These are phyloP conservation scores for Austroboletus novae-zelandiae DNA, from an alignment of 1,284 basidiomycete genomes.

Conservation along the genomic window DNA sequence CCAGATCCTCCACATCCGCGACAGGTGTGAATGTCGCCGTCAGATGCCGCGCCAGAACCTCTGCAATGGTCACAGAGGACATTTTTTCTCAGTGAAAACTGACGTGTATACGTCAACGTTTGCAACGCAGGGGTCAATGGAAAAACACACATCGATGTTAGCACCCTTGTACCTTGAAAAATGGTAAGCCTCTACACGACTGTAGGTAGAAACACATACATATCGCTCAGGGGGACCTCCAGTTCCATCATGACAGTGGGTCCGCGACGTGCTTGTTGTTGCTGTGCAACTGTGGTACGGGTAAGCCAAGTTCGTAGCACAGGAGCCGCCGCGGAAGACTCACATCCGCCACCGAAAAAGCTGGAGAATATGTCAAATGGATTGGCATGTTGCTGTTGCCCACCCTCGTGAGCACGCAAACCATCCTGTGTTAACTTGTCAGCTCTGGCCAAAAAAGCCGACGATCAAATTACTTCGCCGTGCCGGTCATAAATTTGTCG, in stretches of 20 bases:
- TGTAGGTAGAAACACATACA: slow-evolving; percentile 47
- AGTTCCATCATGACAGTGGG: slow-evolving; percentile 84
- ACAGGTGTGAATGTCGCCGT: slow-evolving; percentile 82
- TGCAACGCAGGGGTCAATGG: not conserved
- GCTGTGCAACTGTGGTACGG: slow-evolving; percentile 16
- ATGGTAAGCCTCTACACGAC: slow-evolving; percentile 10
- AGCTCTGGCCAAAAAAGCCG: not conserved
- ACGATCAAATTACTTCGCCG: slow-evolving; percentile 64
- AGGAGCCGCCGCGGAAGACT: slow-evolving; percentile 25
- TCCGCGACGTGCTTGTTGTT: slow-evolving; percentile 70
- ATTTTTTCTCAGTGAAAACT: slow-evolving; percentile 89
- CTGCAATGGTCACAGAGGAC: slow-evolving; percentile 92
- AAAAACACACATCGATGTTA: slow-evolving; percentile 69
- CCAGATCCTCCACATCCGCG: slow-evolving; percentile 81
- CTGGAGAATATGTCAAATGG: slow-evolving; percentile 92
- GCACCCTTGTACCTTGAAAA: slow-evolving; percentile 66
- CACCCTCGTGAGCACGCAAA: slow-evolving; percentile 82
- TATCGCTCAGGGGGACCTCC: slow-evolving; percentile 81
- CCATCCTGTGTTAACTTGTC: slow-evolving; percentile 57
- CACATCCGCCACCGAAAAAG: slow-evolving; percentile 84
- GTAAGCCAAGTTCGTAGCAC: not conserved
- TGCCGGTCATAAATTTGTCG: slow-evolving; percentile 88
- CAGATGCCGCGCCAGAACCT: slow-evolving; percentile 87
- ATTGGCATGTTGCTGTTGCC: slow-evolving; percentile 66
- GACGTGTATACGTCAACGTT: slow-evolving; percentile 10